These are phyloP conservation scores for Trametes maxima DNA, from an alignment of 768 basidiomycete genomes.

Conservation along the genomic window DNA sequence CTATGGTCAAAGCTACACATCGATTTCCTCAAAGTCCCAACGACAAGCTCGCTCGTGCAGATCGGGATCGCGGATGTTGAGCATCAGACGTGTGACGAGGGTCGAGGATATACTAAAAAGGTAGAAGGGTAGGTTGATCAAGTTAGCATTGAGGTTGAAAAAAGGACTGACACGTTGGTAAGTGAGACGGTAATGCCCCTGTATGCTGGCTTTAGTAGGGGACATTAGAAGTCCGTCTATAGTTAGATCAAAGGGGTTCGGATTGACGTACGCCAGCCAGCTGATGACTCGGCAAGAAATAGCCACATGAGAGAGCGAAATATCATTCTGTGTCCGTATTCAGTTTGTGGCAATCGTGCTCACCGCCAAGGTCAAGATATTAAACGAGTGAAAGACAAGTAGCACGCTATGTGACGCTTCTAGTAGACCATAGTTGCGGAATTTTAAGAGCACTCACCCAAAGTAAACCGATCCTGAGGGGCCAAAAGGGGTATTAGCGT, in stretches of 20 bases:
- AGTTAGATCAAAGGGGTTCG: neutral
- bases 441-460: neutral
- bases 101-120: too few species aligned
- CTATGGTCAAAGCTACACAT: too few species aligned
- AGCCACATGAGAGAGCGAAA: too few species aligned
- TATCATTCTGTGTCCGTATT: too few species aligned
- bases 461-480: neutral
- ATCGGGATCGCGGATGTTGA: constrained; percentile 19
- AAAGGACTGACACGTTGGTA: constrained; percentile 6
- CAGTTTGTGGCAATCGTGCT: neutral
- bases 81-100: constrained; percentile 3
- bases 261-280: too few species aligned
- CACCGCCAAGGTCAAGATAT: constrained; percentile 6
- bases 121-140: too few species aligned
- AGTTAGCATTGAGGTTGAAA: neutral
- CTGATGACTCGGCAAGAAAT: too few species aligned
- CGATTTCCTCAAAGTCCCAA: neutral
- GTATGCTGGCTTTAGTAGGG: neutral
- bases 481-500: too few species aligned
- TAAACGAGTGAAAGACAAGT: constrained; percentile 2
- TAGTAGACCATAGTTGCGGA: too few species aligned
- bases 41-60: neutral
- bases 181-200: constrained; percentile 12
- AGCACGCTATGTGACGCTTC: neutral
- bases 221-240: neutral